Conservation (phyloP, 164 flowering plant species). For the Pachysandra terminalis region DNA sequence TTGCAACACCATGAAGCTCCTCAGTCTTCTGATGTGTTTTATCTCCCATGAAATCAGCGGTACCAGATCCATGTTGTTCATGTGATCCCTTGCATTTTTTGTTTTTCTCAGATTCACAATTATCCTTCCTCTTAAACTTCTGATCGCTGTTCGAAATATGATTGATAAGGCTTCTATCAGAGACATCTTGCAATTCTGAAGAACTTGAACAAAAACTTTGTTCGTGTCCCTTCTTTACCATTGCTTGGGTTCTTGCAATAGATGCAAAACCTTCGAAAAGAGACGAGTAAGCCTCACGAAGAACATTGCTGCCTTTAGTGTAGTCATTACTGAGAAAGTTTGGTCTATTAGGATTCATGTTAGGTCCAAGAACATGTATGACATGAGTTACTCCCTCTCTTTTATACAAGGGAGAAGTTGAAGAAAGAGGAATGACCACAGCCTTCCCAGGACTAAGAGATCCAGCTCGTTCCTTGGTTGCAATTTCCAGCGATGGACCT, state of each 20-base stretch:
- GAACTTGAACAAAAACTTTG: conserved; percentile 7
- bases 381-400: conserved; percentile 95
- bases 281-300: conserved; percentile 72
- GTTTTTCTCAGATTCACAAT: conserved; percentile 34
- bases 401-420: conserved; percentile 57
- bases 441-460: conserved; percentile 71
- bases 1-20: conserved; percentile 14
- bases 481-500: conserved; percentile 66
- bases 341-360: conserved; percentile 92
- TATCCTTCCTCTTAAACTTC: conserved; percentile 46
- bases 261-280: conserved; percentile 76
- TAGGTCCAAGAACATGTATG: conserved; percentile 96
- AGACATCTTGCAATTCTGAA: conserved; percentile 20
- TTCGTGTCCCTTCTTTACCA: conserved; percentile 14
- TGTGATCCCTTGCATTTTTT: conserved; percentile 59
- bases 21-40: conserved; percentile 14
- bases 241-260: conserved; percentile 24
- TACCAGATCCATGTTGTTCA: conserved; percentile 23
- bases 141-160: conserved; percentile 25
- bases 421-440: conserved; percentile 73
- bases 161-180: conserved; percentile 11
- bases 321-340: conserved; percentile 74
- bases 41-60: conserved; percentile 9
- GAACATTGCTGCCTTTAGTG: conserved; percentile 62
- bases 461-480: conserved; percentile 69